Percentiles rank a stretch among this genome's conserved stretches.
These are phyloP conservation scores for Inga oerstediana DNA, from an alignment of 306 rosid species.

Conservation along the genomic window DNA sequence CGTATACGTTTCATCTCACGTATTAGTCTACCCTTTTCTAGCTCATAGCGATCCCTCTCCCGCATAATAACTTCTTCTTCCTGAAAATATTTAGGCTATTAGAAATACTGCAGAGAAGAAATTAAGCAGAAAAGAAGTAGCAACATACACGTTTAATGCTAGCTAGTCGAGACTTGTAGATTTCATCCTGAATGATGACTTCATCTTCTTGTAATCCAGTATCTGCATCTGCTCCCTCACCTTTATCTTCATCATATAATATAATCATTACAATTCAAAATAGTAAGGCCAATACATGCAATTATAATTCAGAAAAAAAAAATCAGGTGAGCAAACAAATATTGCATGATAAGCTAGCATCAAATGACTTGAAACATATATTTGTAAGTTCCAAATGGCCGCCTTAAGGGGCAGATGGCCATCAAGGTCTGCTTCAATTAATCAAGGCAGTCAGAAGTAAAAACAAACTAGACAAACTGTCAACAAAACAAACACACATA, in stretches of 20 bases:
- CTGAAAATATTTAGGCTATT: constrained; percentile 43
- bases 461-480: neutral
- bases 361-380: constrained; percentile 22
- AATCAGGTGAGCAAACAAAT: constrained; percentile 13
- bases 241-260: constrained; percentile 56
- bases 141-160: constrained; percentile 87
- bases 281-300: neutral
- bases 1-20: constrained; percentile 99
- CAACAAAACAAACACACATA: neutral
- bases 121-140: constrained; percentile 13
- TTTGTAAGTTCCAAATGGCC: constrained; percentile 18
- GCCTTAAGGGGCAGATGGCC: constrained; percentile 1
- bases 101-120: constrained; percentile 32
- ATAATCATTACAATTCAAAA: constrained; percentile 31
- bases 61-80: constrained; percentile 87
- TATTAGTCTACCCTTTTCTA: constrained; percentile 93
- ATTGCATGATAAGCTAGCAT: constrained; percentile 13
- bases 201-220: constrained; percentile 79
- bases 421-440: constrained; percentile 14
- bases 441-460: constrained; percentile 13
- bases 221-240: constrained; percentile 74
- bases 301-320: constrained; percentile 22
- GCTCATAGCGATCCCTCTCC: constrained; percentile 94
- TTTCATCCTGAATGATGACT: constrained; percentile 83
- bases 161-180: constrained; percentile 87